These are phyloP conservation scores for Pleurotus ostreatus DNA, from an alignment of 768 basidiomycete genomes.

Conservation along the genomic window DNA sequence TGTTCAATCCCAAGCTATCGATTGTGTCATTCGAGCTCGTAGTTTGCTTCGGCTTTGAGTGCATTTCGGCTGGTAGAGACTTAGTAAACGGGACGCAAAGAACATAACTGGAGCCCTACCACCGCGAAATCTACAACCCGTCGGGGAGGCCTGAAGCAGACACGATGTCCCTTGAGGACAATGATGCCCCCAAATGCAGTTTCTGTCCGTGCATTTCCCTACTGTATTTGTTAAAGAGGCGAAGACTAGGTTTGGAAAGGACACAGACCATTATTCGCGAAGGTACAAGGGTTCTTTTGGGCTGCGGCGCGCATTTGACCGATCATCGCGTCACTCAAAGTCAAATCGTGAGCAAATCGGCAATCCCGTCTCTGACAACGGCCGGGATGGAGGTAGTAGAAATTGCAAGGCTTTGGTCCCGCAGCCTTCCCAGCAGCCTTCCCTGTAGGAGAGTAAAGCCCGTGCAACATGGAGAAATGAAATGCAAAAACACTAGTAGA, in stretches of 20 bases:
- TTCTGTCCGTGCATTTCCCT: slow-evolving; percentile 21
- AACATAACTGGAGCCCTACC: slow-evolving; percentile 18
- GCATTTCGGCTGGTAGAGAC: background rate
- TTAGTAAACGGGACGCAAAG: background rate
- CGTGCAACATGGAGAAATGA: background rate
- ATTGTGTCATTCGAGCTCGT: background rate
- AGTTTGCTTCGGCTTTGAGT: background rate
- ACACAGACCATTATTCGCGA: slow-evolving; percentile 30
- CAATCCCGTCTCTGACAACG: slow-evolving; percentile 16
- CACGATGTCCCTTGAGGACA: slow-evolving; percentile 34
- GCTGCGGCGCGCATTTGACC: slow-evolving; percentile 31
- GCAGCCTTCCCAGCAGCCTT: background rate
- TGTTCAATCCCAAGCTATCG: background rate
- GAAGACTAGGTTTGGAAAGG: background rate
- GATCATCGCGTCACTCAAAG: slow-evolving; percentile 29
- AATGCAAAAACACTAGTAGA: background rate
- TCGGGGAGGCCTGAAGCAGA: slow-evolving; percentile 22
- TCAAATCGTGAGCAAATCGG: slow-evolving; percentile 34
- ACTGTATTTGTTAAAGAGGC: slow-evolving; percentile 11
- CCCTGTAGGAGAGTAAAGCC: background rate
- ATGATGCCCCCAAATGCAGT: slow-evolving; percentile 30
- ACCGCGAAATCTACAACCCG: slow-evolving; percentile 27
- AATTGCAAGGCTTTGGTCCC: slow-evolving; percentile 30
- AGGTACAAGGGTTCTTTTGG: slow-evolving; percentile 35
- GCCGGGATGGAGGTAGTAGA: slow-evolving; percentile 29